Conservation (phyloP, 208 protist species). For the Trichomonas vaginalis region DNA sequence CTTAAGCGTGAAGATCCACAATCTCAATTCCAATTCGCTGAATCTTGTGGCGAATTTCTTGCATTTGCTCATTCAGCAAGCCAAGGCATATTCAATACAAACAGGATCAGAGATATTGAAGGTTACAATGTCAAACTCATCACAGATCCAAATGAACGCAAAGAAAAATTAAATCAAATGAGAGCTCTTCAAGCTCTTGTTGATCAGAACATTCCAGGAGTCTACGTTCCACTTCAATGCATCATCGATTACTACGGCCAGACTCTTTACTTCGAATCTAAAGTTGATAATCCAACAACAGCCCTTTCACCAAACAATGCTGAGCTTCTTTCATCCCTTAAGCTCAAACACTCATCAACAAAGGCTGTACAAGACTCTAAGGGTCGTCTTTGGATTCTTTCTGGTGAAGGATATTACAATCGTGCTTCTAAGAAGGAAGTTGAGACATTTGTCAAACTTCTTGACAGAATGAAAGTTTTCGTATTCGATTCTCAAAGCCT, state of each 20-base stretch:
- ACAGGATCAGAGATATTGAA: not conserved
- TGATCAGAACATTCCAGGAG: not conserved
- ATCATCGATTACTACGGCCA: not conserved
- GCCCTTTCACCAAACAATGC: not conserved
- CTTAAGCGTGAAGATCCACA: not conserved
- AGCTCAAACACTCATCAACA: not conserved
- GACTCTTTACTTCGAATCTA: not conserved
- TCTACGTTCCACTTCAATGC: not conserved
- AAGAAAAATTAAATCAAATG: not conserved
- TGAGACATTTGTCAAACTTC: not conserved
- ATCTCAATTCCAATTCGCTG: not conserved
- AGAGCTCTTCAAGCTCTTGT: not conserved
- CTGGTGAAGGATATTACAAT: not conserved
- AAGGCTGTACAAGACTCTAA: not conserved
- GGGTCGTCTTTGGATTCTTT: not conserved
- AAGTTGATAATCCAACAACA: not conserved
- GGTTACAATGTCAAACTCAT: not conserved
- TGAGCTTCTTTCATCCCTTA: not conserved
- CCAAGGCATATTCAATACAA: not conserved
- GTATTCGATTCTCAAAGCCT: slow-evolving; percentile 12
- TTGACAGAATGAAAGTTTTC: not conserved
- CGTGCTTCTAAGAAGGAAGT: not conserved
- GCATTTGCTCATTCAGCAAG: not conserved
- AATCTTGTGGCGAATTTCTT: not conserved
- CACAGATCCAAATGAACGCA: not conserved